These are phyloP conservation scores for Yarrowia hollandica DNA, from an alignment of 805 yeast genomes.

Conservation along the genomic window DNA sequence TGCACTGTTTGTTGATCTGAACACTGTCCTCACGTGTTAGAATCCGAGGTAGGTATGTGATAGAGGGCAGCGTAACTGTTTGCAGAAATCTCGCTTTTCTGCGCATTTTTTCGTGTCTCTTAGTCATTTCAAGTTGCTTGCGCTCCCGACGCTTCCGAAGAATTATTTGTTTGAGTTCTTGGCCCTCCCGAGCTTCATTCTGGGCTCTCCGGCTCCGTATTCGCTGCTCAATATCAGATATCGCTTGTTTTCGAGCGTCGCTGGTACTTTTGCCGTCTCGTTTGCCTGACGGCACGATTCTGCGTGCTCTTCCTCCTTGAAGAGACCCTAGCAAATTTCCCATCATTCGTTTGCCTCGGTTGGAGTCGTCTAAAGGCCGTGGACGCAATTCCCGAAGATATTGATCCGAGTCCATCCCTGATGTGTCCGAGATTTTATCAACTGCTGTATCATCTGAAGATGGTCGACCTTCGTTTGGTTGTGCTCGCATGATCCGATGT, in stretches of 20 bases:
- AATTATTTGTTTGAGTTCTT: neutral
- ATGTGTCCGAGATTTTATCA: neutral
- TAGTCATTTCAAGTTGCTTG: neutral
- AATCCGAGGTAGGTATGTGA: neutral
- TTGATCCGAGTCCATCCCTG: too few species aligned
- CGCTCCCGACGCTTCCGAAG: neutral
- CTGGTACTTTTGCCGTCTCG: too few species aligned
- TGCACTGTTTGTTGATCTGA: neutral
- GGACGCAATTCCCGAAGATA: neutral
- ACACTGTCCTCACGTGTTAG: neutral
- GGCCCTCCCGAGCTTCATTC: neutral
- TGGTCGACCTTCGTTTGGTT: too few species aligned
- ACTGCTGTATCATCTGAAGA: conserved; percentile 2
- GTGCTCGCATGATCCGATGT: too few species aligned
- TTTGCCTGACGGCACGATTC: too few species aligned
- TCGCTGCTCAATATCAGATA: conserved; percentile 5
- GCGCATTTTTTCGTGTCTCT: conserved; percentile 6
- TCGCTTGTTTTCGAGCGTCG: neutral
- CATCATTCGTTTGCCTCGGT: conserved; percentile 1
- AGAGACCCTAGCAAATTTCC: neutral
- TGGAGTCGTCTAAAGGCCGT: neutral
- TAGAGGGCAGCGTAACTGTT: neutral
- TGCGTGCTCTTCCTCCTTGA: neutral
- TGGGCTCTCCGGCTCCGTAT: neutral
- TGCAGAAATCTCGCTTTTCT: neutral